Base-by-base conservation (phyloP, 805 yeast species). In the Saccharomycopsis schoenii region DNA sequence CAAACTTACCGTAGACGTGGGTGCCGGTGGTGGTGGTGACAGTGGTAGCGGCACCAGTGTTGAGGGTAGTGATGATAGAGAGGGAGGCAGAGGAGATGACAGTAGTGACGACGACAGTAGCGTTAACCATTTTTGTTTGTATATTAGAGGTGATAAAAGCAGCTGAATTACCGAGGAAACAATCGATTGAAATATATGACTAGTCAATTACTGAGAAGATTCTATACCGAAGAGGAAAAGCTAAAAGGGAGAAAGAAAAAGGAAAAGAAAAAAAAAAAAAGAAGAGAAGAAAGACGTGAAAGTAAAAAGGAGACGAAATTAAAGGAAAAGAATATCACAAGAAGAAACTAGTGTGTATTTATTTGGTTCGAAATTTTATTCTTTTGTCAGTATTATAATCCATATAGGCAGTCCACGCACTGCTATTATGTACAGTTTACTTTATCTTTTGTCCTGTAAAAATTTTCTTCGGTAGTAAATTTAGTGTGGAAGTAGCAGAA, bases 1-100 rank as follows among this genome's bases (percentile, higher is more conserved):
- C 75, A 66, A 80, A 81, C 68, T 76, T 74, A 60, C 84, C 84
- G 65, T 72, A 70, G 63, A 69, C 74, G 73, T 77, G 82, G 60
- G 82, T 78, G 42, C 74, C 72, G 69, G 67, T 66, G 64, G 68
- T 66, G 5, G 79, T 64, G n/a, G 72, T 64, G 17, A 67, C 58
- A 10, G 72, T 66, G 47, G 73, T 66, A 5, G 67, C 64, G 64
- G 72, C 78, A 75, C 83, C 84, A 55, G 86, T 82, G 61, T 78
- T 77, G 63, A 81, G 72, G 59, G 65, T 63, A 40, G 65, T 63
- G 56, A 64, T 63, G 17, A 63, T 60, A 37, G 65, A 47, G 36
- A 47, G n/a, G 25, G 52, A 24, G 12, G 64, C 61, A 14, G 61
- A 36, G 37, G 59, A 36, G 15, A 60, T 61, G 40, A 62, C 62